These are phyloP conservation scores for Neurospora cerealis DNA, from an alignment of 495 filamentous ascomycete genomes.

Conservation along the genomic window DNA sequence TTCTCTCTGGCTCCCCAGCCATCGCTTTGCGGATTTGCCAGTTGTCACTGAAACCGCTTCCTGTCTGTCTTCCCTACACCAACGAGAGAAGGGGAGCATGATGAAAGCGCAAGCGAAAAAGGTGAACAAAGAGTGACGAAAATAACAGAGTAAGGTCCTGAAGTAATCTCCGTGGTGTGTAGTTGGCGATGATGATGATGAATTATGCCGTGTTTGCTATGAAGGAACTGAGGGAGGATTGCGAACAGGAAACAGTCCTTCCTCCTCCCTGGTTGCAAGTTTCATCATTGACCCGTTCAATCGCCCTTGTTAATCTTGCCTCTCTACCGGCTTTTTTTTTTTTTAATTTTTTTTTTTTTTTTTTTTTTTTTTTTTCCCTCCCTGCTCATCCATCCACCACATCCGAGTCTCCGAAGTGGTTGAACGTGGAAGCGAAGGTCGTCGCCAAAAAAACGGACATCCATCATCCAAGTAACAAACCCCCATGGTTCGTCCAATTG, in stretches of 20 bases:
- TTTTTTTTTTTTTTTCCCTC: neutral
- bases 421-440: neutral
- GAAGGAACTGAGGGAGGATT: neutral
- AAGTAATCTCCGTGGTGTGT: neutral
- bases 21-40: neutral
- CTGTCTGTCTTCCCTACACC: neutral
- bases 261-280: neutral
- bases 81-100: neutral
- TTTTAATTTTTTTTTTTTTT: neutral
- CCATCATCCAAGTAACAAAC: neutral
- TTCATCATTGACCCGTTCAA: neutral
- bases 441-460: neutral
- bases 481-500: neutral
- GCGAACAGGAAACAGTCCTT: neutral
- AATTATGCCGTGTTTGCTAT: neutral
- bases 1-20: neutral
- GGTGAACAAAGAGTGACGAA: neutral
- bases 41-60: neutral
- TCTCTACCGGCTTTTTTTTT: slow-evolving; percentile 11
- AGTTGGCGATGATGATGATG: neutral
- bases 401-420: neutral
- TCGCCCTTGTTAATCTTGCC: neutral
- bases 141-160: neutral
- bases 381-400: neutral
- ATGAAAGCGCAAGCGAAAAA: neutral